These are phyloP conservation scores for Scedosporium apiospermum DNA, from an alignment of 2,329 filamentous ascomycete genomes.

Conservation along the genomic window DNA sequence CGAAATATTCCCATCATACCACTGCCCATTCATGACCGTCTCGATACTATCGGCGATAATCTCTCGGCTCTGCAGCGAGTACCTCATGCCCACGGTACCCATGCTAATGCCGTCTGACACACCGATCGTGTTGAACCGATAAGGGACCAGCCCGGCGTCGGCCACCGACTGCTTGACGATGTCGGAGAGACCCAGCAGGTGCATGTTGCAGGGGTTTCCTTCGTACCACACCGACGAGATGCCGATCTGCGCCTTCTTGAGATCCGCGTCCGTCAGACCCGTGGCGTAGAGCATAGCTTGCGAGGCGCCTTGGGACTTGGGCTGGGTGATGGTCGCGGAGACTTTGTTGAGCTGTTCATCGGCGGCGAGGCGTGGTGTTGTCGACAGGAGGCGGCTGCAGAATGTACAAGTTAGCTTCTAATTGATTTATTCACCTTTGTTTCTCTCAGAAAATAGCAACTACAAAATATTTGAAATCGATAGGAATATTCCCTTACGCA, in stretches of 20 bases:
- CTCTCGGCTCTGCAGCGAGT: slow-evolving; percentile 87
- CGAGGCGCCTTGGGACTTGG: slow-evolving; percentile 94
- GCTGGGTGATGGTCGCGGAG: slow-evolving; percentile 81
- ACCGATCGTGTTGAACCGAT: slow-evolving; percentile 98
- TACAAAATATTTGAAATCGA: too few relatives aligned
- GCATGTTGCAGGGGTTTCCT: slow-evolving; percentile 99
- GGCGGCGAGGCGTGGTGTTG: slow-evolving; percentile 34
- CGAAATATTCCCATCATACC: slow-evolving; percentile 96
- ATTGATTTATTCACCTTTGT: neutral
- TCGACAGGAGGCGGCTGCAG: slow-evolving; percentile 39
- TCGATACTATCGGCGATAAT: slow-evolving; percentile 97
- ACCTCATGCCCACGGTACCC: slow-evolving; percentile 96
- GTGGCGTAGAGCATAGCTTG: slow-evolving; percentile 99
- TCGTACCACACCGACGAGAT: slow-evolving; percentile 98
- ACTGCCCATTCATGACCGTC: slow-evolving; percentile 97
- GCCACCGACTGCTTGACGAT: slow-evolving; percentile 54
- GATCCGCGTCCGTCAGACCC: slow-evolving; percentile 73
- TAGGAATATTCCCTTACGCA: neutral
- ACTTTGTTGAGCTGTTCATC: slow-evolving; percentile 68
- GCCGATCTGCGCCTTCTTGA: slow-evolving; percentile 94
- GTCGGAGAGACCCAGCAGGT: slow-evolving; percentile 81
- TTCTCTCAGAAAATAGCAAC: too few relatives aligned
- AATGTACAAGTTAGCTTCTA: neutral
- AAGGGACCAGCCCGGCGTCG: slow-evolving; percentile 73
- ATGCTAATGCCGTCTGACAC: slow-evolving; percentile 97